Percentiles rank a stretch among this genome's conserved stretches.
phyloP scores from a whole-genome alignment of 2,329 filamentous ascomycete genomes.

The Thelonectria olida region DNA sequence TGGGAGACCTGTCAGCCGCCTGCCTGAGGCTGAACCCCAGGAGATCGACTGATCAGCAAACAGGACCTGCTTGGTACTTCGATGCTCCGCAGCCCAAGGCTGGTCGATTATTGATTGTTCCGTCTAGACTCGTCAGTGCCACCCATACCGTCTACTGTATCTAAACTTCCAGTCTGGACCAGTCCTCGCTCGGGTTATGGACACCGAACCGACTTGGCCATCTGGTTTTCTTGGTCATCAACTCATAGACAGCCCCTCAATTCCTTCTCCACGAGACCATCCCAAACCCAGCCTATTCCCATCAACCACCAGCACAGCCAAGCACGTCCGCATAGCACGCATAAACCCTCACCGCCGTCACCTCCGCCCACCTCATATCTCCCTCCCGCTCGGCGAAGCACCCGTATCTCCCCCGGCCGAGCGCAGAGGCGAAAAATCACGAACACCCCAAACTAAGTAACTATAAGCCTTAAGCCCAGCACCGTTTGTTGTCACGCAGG shows the following conservation, averaged over 20 bases:
- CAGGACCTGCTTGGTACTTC: background rate
- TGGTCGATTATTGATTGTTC: too few species aligned
- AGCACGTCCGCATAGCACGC: background rate
- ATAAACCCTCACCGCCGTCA: constrained; percentile 12
- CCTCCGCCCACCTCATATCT: background rate
- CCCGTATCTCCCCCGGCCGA: background rate
- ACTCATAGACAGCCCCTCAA: background rate
- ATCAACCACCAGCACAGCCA: background rate
- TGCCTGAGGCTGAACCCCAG: background rate
- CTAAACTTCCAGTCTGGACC: too few species aligned
- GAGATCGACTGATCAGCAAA: constrained; percentile 7
- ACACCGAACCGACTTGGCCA: too few species aligned
- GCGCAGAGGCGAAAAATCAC: background rate
- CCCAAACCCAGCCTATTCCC: constrained; percentile 6
- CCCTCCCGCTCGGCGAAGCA: too few species aligned
- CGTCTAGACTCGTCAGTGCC: too few species aligned
- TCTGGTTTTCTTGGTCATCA: too few species aligned
- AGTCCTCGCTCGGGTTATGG: too few species aligned
- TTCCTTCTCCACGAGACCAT: background rate
- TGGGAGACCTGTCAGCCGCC: too few species aligned
- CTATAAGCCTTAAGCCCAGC: too few species aligned
- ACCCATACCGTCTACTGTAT: too few species aligned
- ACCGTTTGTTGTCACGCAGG: background rate
- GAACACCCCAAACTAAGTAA: background rate
- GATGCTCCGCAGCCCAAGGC: background rate